Evolutionary conservation across 352 stramenopile species (phyloP), one percentile per base, ranked within the genome.

Genomic region (Phytopythium oedochilum): DNA sequence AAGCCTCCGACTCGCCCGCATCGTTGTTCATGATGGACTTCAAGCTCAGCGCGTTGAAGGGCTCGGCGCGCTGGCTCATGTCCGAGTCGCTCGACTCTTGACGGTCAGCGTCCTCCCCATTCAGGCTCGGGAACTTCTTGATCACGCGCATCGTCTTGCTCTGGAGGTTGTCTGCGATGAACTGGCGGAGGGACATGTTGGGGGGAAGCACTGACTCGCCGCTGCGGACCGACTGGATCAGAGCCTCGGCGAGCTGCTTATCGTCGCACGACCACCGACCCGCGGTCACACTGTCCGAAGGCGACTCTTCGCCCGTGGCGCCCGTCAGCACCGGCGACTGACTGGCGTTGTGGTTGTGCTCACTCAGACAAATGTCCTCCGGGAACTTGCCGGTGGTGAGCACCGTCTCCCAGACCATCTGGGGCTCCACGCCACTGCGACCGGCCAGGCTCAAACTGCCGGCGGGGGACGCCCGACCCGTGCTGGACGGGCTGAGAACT

Each of bases 11-110:
- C 47, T 47, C 43, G 5, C 12, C 59, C 9, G 60, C 59, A 29
- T 90, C 78, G 36, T 79, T 74, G 59, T 88, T 88, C 77, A 87
- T 88, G 62, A 90, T 89, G n/a, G 68, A 84, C 42, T 68, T 66
- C n/a, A 89, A 60, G 48, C 78, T 87, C 10, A 89, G 68, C 26
- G 78, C 63, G 62, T 89, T 84, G 59, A 89, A 89, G 25, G 57
- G 55, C 58, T 69, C 59, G 25, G 60, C 49, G 18, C 65, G 55
- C 22, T 49, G 39, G 35, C 38, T 57, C 23, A 52, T 25, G 20
- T 53, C 59, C 17, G 47, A 57, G 55, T 58, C 59, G 29, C 31
- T 63, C 43, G 43, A 44, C 7, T 71, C 61, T 4, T 45, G 34
- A 18, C 36, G 22, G 3, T 23, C 47, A 9, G 55, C 47, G 15